phyloP scores from a whole-genome alignment of 148 eudicot genomes.

The Rhododendron mucronatum region DNA sequence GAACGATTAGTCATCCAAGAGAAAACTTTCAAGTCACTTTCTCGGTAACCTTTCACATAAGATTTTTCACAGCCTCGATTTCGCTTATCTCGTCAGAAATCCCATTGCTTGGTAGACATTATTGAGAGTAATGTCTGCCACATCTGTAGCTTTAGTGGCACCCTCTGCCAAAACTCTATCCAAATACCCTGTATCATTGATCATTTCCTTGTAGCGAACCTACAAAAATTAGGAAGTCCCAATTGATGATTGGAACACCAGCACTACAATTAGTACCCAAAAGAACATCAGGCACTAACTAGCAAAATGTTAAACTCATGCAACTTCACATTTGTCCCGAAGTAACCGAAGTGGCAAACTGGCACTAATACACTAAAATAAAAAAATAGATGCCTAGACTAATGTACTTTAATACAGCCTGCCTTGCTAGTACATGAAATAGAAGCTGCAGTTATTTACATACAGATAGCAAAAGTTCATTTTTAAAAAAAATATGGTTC shows the following conservation, averaged over 20 bases:
- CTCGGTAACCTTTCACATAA: constrained; percentile 7
- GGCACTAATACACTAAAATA: neutral
- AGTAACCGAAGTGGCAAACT: neutral
- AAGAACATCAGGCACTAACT: neutral
- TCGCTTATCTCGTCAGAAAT: constrained; percentile 56
- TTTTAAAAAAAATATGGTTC: neutral
- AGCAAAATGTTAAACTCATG: neutral
- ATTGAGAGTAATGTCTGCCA: constrained; percentile 66
- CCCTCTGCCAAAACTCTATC: constrained; percentile 76
- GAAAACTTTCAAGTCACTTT: neutral
- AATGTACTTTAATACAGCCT: neutral
- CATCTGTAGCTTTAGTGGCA: constrained; percentile 62
- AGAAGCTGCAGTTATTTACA: neutral
- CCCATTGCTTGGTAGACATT: constrained; percentile 95
- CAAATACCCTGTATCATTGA: constrained; percentile 58
- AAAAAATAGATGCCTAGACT: neutral
- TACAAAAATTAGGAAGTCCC: constrained; percentile 20
- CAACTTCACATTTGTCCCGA: neutral
- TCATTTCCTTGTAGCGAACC: constrained; percentile 73
- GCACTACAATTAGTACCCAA: neutral
- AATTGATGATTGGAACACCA: neutral
- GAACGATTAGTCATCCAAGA: neutral
- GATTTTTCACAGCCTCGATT: neutral
- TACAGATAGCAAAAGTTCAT: neutral
- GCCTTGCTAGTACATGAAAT: neutral